A percentile compares a stretch with the other conserved stretches of the same genome.
Conservation (phyloP, 768 basidiomycete species). For the Nevesoporus exiguus region DNA sequence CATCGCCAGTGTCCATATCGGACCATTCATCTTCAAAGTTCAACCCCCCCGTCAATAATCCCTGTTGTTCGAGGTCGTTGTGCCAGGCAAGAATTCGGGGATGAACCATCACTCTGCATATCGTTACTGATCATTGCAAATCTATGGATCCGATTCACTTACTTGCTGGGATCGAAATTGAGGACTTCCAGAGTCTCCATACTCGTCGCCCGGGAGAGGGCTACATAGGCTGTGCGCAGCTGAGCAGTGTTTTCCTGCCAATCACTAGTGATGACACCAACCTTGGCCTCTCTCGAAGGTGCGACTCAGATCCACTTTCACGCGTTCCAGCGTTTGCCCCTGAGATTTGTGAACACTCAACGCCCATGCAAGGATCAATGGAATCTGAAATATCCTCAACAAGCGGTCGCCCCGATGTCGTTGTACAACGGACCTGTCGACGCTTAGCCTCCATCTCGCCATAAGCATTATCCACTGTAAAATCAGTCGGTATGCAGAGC, state of each 20-base stretch:
- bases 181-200: conserved; percentile 62
- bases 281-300: conserved; percentile 85
- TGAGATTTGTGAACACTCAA: conserved; percentile 88
- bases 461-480: conserved; percentile 58
- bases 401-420: background rate
- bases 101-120: conserved; percentile 57
- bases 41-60: conserved; percentile 5
- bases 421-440: conserved; percentile 43
- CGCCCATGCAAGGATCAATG: conserved; percentile 79
- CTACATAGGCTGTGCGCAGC: conserved; percentile 54
- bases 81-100: conserved; percentile 62
- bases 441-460: conserved; percentile 59
- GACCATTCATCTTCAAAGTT: conserved; percentile 18
- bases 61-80: conserved; percentile 27
- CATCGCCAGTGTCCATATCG: conserved; percentile 38
- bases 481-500: conserved; percentile 54
- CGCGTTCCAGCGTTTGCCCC: conserved; percentile 82
- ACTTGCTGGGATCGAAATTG: conserved; percentile 61
- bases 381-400: conserved; percentile 39
- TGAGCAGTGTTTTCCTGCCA: background rate
- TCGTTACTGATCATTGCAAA: background rate
- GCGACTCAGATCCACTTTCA: conserved; percentile 70
- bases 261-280: conserved; percentile 19
- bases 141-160: conserved; percentile 16
- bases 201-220: conserved; percentile 69